These are phyloP conservation scores for Neurospora sp. DNA, from an alignment of 495 filamentous ascomycete species.

Conservation along the genomic window DNA sequence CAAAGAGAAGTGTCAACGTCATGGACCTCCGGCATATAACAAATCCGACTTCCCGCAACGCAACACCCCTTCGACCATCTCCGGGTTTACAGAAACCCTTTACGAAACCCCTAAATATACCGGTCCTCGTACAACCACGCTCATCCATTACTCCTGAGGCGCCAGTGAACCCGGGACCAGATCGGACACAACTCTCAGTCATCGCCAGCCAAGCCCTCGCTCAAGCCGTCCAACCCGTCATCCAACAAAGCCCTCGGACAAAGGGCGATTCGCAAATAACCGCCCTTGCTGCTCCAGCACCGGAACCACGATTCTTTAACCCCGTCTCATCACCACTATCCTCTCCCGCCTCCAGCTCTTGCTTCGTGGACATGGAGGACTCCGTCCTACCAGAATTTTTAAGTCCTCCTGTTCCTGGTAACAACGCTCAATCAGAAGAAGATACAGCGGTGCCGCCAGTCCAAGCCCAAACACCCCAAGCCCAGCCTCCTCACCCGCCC, in stretches of 20 bases:
- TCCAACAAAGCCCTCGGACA: slow-evolving; percentile 6
- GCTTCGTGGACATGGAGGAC: background rate
- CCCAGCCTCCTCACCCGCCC: background rate
- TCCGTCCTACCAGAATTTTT: background rate
- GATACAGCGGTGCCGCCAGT: background rate
- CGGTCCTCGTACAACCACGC: background rate
- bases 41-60: background rate
- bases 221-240: background rate
- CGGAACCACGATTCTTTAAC: slow-evolving; percentile 1
- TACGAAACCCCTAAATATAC: background rate
- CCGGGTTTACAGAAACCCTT: background rate
- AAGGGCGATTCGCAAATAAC: slow-evolving; percentile 10
- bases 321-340: slow-evolving; percentile 7
- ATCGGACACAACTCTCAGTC: background rate
- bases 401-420: background rate
- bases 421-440: background rate
- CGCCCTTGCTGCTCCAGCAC: background rate
- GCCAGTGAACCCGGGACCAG: background rate
- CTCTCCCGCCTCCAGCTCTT: slow-evolving; percentile 10
- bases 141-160: background rate
- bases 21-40: background rate
- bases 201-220: background rate
- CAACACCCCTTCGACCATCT: background rate
- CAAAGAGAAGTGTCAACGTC: background rate
- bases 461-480: background rate